Base-by-base conservation (phyloP, 1,284 basidiomycete genomes). In the Ustilago loliicola region DNA sequence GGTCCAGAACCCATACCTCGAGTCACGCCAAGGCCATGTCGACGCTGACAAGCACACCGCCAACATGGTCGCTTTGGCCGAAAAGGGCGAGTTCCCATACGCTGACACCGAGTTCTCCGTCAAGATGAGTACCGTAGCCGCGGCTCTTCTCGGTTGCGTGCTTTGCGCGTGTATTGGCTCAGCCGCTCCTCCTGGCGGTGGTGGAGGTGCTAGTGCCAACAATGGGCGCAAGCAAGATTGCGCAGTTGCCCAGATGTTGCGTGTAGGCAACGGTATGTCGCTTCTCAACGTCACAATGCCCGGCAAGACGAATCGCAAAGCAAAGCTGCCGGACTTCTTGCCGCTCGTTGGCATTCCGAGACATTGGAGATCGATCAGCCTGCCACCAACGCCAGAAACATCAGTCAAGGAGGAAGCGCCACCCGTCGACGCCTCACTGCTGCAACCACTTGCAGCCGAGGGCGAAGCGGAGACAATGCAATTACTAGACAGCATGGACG, bases 1-100 rank as follows among this genome's bases (percentile, higher is more conserved):
- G 55, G 89, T 93, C 57, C 88, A 91, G 77, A 88, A 85, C 13
- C 83, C 85, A 9, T 68, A 62, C 42, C 67, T 72, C 50, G 63
- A 79, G 76, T 42, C 72, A 15, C 47, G 50, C 15, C 50, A 61
- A 10, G 38, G 34, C 48, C 36, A 69, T 34, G 38, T 64, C 34
- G 77, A 78, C 19, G 69, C 72, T 27, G 62, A 75, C n/a, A 58
- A 63, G 56, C 72, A 71, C 30, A 72, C 67, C 3, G 80, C 72
- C 47, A 75, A 75, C 50, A 61, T 78, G 66, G 77, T 80, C 13
- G 75, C 77, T 9, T 55, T 82, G 6, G 75, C 68, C 8, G 77
- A 80, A 40, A 77, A 72, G 30, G 80, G 81, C 61, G 82, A 84
- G 34, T 84, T 86, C 59, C 84, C 84, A 0, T 86, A 86, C 57